Percentiles rank a stretch among this genome's conserved stretches.
Evolutionary conservation across 345 rosid genomes (phyloP).

Genomic region (Heritiera fomes): DNA sequence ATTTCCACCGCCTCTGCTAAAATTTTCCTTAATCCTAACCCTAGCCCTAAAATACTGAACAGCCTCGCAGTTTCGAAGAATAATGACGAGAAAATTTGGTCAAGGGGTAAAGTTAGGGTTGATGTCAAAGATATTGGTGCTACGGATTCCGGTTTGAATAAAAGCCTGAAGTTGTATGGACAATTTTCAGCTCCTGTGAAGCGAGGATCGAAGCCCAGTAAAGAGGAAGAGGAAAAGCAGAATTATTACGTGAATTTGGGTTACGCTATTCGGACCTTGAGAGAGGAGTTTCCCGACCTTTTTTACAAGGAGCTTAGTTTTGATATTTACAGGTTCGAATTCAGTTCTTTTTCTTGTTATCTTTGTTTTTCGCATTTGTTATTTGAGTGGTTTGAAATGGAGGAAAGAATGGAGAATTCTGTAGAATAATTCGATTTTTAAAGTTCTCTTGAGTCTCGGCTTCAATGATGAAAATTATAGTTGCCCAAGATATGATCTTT

Average conservation of each 20-base stretch:
- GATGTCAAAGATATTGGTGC: slow-evolving; percentile 18
- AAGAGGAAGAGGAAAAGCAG: slow-evolving; percentile 66
- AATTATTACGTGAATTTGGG: slow-evolving; percentile 78
- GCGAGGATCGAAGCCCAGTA: slow-evolving; percentile 39
- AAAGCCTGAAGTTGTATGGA: slow-evolving; percentile 42
- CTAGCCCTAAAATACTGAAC: slow-evolving; percentile 31
- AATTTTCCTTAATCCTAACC: slow-evolving; percentile 34
- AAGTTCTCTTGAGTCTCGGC: neutral
- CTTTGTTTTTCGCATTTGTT: neutral
- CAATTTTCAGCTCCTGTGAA: slow-evolving; percentile 66
- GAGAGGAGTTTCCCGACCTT: slow-evolving; percentile 74
- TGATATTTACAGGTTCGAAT: slow-evolving; percentile 76
- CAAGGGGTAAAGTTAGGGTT: slow-evolving; percentile 27
- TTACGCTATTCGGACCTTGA: slow-evolving; percentile 68
- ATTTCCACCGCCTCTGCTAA: slow-evolving; percentile 39
- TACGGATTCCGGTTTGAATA: slow-evolving; percentile 34
- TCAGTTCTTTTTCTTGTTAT: neutral
- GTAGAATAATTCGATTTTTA: neutral
- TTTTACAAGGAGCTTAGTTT: slow-evolving; percentile 65
- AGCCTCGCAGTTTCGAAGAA: slow-evolving; percentile 29
- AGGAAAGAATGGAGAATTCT: neutral
- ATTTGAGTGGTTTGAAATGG: neutral
- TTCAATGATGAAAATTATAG: neutral
- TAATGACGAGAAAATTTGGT: slow-evolving; percentile 25
- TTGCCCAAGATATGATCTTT: neutral